These are phyloP conservation scores for Magnusiomyces magnusii DNA, from an alignment of 1,139 yeast species.

Conservation along the genomic window DNA sequence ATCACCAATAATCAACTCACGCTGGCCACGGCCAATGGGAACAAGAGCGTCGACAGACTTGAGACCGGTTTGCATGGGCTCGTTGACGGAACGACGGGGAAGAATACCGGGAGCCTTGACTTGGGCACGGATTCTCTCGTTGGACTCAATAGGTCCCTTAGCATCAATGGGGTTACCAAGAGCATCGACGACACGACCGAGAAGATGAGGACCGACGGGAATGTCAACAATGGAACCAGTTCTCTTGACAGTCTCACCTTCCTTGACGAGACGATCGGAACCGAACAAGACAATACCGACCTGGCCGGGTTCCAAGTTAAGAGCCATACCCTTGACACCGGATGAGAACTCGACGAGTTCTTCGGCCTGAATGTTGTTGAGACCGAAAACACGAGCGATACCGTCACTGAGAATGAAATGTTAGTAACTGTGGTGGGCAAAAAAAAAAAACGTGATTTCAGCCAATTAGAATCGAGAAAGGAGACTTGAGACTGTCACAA, in stretches of 20 bases:
- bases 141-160: constrained; percentile 95
- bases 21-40: constrained; percentile 99
- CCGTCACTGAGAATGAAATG: constrained; percentile 71
- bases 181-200: constrained; percentile 99
- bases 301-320: constrained; percentile 99
- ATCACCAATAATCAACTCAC: constrained; percentile 99
- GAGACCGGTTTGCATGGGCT: constrained; percentile 99
- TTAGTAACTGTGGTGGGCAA: not conserved
- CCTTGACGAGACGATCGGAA: constrained; percentile 97
- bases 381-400: constrained; percentile 99
- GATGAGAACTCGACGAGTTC: constrained; percentile 99
- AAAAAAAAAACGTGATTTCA: not conserved
- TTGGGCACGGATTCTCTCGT: constrained; percentile 89
- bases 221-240: constrained; percentile 99
- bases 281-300: constrained; percentile 99
- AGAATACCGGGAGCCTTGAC: constrained; percentile 99
- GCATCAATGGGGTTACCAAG: constrained; percentile 99
- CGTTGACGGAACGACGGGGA: constrained; percentile 98
- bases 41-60: constrained; percentile 99
- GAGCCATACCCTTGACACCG: constrained; percentile 99
- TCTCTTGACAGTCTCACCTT: constrained; percentile 99
- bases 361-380: constrained; percentile 99
- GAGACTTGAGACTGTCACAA: not conserved
- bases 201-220: constrained; percentile 96
- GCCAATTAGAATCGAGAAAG: not conserved